These are phyloP conservation scores for Alisma plantagoaquatica DNA, from an alignment of 106 monocot species.

Conservation along the genomic window DNA sequence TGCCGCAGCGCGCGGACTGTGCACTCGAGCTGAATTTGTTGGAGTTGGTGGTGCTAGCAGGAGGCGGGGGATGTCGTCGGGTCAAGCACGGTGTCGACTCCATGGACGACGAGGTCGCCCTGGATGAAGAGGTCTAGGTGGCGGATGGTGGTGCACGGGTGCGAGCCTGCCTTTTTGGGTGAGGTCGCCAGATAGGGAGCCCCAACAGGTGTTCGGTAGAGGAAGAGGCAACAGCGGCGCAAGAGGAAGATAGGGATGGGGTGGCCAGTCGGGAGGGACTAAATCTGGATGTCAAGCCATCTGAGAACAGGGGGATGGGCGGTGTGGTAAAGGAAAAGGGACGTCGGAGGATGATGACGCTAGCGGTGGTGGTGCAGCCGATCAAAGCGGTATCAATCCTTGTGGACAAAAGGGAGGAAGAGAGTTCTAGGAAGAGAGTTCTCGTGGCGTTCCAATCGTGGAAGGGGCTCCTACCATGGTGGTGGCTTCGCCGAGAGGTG, in stretches of 20 bases:
- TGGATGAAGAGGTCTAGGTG: conserved; percentile 7
- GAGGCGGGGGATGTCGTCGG: neutral
- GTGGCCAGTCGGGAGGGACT: neutral
- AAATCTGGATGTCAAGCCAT: neutral
- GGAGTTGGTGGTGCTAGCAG: neutral
- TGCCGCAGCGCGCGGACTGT: neutral
- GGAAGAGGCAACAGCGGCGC: neutral
- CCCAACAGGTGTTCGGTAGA: neutral
- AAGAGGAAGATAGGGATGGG: neutral
- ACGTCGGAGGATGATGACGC: neutral
- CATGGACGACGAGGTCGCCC: conserved; percentile 9
- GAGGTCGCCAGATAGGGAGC: neutral
- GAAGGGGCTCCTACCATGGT: no score
- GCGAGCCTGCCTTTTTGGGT: neutral
- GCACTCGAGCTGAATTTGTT: neutral
- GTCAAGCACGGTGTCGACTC: conserved; percentile 10
- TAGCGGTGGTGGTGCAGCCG: no score
- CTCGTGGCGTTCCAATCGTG: neutral
- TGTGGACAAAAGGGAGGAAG: neutral
- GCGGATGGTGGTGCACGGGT: conserved; percentile 4
- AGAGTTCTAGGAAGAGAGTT: conserved; percentile 1
- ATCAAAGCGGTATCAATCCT: neutral
- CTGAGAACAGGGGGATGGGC: neutral
- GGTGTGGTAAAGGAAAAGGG: conserved; percentile 2
- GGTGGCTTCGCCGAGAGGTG: neutral